Base-by-base conservation (phyloP, 164 flowering plant genomes). In the Berberis thunbergii region DNA sequence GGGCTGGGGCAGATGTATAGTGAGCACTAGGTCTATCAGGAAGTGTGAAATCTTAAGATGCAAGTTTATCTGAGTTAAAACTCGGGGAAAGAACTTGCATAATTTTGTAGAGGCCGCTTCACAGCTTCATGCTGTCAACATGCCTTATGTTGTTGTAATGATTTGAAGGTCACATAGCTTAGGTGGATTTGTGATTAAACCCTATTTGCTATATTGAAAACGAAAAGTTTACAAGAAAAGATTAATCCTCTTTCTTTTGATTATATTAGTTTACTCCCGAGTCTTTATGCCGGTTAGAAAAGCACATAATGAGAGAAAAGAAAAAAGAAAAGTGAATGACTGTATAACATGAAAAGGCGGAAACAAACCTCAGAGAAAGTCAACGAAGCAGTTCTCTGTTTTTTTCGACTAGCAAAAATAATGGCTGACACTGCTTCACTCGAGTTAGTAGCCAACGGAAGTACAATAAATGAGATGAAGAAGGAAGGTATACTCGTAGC, bases 401-500 rank as follows among this genome's bases (percentile, higher is more conserved):
- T 89, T 68, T 89, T 86, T 12, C 88, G 77, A 71, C 80, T 77
- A 6, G 98, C 78, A 73, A 86, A 86, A 44, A 86, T 89, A 8
- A 92, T 80, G 45, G 95, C 91, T 1, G 96, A 87, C 13, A 92
- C 88, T 7, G 96, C 87, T 68, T 87, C 96, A 64, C 96, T 92
- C 45, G 98, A 85, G 79, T 92, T 92, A 61, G 96, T 92, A 45
- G 96, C 96, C 64, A 92, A 70, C 2, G 98, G 98, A 44, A 92
- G 73, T 4, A 75, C 89, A 54, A 92, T 83, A 56, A 92, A 92
- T 52, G 96, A 92, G 65, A 92, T 85, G 80, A 92, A 92, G 77
- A 92, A 92, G 26, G 98, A 69, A 49, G 98, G 98, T 53, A 92
- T 88, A 49, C 75, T 72, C 9, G 96, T 87, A 41, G 96, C 96